phyloP scores from a whole-genome alignment of 208 protist species.

The Leishmania braziliensis region DNA sequence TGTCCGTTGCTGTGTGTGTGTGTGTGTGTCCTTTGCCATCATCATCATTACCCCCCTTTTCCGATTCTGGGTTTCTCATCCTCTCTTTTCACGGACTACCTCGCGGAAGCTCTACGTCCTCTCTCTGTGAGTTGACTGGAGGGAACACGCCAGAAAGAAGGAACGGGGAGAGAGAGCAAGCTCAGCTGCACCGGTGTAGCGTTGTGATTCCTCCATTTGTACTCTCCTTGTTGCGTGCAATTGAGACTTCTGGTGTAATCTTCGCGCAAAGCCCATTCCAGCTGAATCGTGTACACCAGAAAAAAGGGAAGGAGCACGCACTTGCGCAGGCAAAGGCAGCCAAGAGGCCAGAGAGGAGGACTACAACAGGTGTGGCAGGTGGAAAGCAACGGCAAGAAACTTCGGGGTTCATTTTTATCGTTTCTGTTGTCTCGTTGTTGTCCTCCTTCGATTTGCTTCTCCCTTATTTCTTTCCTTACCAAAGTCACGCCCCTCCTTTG shows the following conservation, averaged over 20 bases:
- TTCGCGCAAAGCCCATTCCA: no score
- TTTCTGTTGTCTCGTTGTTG: not conserved
- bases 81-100: not conserved
- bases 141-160: not conserved
- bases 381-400: not conserved
- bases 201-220: not conserved
- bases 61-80: not conserved
- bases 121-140: not conserved
- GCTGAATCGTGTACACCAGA: no score
- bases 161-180: not conserved
- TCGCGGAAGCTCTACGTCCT: not conserved
- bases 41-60: not conserved
- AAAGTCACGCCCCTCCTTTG: not conserved
- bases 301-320: no score
- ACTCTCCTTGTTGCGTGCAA: not conserved
- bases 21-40: not conserved
- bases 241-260: not conserved
- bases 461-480: not conserved
- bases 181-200: not conserved
- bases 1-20: not conserved
- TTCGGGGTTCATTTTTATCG: not conserved
- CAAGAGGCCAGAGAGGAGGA: no score
- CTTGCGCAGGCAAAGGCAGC: no score
- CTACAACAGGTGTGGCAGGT: not conserved
- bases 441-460: slow-evolving; percentile 7